Percentiles rank a stretch among this genome's conserved stretches.
These are phyloP conservation scores for Chlamydomonas schloesseri DNA, from an alignment of 139 green algal species.

Conservation along the genomic window DNA sequence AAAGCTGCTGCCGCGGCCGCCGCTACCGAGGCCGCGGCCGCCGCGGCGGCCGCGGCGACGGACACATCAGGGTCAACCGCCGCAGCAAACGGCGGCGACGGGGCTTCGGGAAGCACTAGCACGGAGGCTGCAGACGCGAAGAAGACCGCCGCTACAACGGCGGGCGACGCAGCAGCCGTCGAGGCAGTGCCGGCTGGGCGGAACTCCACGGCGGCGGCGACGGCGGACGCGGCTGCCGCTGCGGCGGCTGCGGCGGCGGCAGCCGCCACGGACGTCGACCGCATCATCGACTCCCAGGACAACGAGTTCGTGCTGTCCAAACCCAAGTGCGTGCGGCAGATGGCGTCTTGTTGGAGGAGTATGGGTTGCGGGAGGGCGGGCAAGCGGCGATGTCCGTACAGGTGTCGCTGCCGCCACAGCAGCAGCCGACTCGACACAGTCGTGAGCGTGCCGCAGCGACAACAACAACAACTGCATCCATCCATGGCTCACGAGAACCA, in stretches of 20 bases:
- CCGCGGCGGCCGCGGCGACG: not conserved
- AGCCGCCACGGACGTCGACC: slow-evolving; percentile 71
- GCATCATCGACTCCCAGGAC: slow-evolving; percentile 96
- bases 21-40: not conserved
- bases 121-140: no score
- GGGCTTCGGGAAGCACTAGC: not conserved
- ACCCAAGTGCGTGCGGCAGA: slow-evolving; percentile 67
- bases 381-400: no score
- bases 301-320: slow-evolving; percentile 99
- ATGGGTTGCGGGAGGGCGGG: no score
- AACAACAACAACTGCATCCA: no score
- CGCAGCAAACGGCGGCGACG: not conserved
- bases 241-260: not conserved
- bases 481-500: no score
- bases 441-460: no score
- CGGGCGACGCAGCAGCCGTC: not conserved
- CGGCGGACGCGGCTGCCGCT: not conserved
- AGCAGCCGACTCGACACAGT: no score
- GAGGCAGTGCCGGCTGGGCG: not conserved
- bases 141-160: not conserved
- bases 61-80: not conserved
- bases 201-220: not conserved
- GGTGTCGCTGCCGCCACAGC: no score
- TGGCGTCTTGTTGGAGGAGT: no score
- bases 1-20: not conserved